Conservation (phyloP, 1,284 basidiomycete species). For the Cutaneotrichosporon cavernicola region DNA sequence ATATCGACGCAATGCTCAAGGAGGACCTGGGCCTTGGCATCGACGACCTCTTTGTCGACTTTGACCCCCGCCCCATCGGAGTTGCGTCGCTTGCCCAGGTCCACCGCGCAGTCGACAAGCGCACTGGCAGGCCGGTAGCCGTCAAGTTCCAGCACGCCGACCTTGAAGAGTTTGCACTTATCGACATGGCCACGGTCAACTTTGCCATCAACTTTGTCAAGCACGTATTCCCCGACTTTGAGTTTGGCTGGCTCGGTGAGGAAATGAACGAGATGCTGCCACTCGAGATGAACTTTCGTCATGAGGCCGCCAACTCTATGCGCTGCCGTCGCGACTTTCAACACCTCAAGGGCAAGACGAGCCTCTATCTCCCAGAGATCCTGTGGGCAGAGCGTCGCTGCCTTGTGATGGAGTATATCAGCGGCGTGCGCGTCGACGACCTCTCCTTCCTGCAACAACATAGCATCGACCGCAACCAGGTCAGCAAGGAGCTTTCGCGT, state of each 20-base stretch:
- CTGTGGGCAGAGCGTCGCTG: slow-evolving; percentile 79
- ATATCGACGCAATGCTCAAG: slow-evolving; percentile 48
- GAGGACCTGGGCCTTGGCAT: slow-evolving; percentile 46
- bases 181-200: slow-evolving; percentile 61
- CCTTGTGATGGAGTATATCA: slow-evolving; percentile 86
- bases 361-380: slow-evolving; percentile 88
- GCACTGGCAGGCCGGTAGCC: slow-evolving; percentile 75
- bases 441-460: slow-evolving; percentile 77
- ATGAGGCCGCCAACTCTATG: slow-evolving; percentile 84
- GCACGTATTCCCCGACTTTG: slow-evolving; percentile 65
- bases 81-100: slow-evolving; percentile 94
- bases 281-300: slow-evolving; percentile 76
- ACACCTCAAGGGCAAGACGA: slow-evolving; percentile 62
- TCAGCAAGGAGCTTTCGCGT: slow-evolving; percentile 80
- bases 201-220: slow-evolving; percentile 75
- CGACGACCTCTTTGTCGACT: slow-evolving; percentile 64
- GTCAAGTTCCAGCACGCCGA: slow-evolving; percentile 97
- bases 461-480: slow-evolving; percentile 89
- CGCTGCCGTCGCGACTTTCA: slow-evolving; percentile 72
- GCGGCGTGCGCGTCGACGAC: slow-evolving; percentile 88
- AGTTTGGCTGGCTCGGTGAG: slow-evolving; percentile 90
- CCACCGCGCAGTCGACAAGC: slow-evolving; percentile 74
- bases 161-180: slow-evolving; percentile 86
- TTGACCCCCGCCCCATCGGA: slow-evolving; percentile 86
- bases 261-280: slow-evolving; percentile 92